Evolutionary conservation across 345 rosid species (phyloP).

Genomic region (Excoecaria agallocha): DNA sequence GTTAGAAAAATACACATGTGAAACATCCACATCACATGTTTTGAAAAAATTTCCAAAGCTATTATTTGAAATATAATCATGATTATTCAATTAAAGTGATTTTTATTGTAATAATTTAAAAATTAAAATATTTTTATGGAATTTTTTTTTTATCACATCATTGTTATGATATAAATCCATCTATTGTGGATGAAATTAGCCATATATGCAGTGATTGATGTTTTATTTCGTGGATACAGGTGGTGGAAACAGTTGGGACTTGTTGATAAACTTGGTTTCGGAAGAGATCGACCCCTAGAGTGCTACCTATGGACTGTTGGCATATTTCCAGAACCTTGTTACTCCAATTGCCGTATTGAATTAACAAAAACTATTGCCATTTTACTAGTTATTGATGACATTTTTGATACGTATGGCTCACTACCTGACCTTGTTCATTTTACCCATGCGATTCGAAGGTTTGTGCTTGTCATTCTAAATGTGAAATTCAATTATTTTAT

Average conservation of each 20-base stretch:
- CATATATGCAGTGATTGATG: not conserved
- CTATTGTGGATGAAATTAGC: not conserved
- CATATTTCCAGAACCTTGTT: constrained; percentile 22
- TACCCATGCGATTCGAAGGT: constrained; percentile 25
- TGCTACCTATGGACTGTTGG: constrained; percentile 30
- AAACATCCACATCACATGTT: no score
- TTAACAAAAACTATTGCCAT: constrained; percentile 27
- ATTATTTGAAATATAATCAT: no score
- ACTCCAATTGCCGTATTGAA: constrained; percentile 22
- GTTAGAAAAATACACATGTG: no score
- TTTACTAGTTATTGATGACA: constrained; percentile 30
- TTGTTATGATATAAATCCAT: no score
- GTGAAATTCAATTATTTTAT: no score
- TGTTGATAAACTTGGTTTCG: constrained; percentile 26
- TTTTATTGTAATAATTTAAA: no score
- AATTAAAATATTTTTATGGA: no score
- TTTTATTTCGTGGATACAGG: not conserved
- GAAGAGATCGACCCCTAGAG: constrained; percentile 31
- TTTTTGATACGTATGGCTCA: constrained; percentile 28
- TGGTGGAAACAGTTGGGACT: constrained; percentile 33
- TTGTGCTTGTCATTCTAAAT: not conserved
- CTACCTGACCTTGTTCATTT: constrained; percentile 25
- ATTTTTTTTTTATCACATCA: no score
- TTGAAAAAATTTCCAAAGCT: no score
- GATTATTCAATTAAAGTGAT: no score